Percentiles rank a stretch among this genome's conserved stretches.
These are phyloP conservation scores for Suillus placidus DNA, from an alignment of 768 basidiomycete genomes.

Conservation along the genomic window DNA sequence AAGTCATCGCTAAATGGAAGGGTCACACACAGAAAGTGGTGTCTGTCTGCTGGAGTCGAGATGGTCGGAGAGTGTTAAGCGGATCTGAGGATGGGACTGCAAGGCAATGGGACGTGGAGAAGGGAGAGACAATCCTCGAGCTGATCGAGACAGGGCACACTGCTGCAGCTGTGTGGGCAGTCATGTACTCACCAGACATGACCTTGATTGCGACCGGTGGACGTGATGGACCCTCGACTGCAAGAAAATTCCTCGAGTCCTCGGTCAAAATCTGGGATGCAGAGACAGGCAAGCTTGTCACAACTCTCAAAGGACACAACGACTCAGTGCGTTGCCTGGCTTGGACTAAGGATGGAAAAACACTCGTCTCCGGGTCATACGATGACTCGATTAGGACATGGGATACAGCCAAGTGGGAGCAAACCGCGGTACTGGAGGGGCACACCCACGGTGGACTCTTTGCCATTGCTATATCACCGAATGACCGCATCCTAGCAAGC, in stretches of 20 bases:
- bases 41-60: background rate
- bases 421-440: too few species aligned
- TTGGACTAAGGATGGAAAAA: too few species aligned
- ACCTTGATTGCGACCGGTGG: slow-evolving; percentile 5
- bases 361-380: too few species aligned
- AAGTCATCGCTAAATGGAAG: background rate
- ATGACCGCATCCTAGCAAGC: too few species aligned
- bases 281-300: slow-evolving; percentile 4
- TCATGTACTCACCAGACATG: slow-evolving; percentile 10
- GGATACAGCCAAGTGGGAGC: too few species aligned
- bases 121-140: background rate
- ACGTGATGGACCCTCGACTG: background rate
- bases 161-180: rapidly evolving
- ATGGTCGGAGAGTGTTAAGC: background rate
- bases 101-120: background rate
- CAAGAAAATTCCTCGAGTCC: background rate
- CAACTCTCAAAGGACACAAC: slow-evolving; percentile 6
- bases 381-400: too few species aligned
- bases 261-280: slow-evolving; percentile 2
- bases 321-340: too few species aligned
- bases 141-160: background rate
- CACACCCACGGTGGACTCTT: too few species aligned
- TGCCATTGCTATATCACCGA: too few species aligned
- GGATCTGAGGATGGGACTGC: background rate
- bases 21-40: rapidly evolving